A percentile compares a stretch with the other conserved stretches of the same genome.
Evolutionary conservation across 371 early-diverging fungal species (phyloP).

Genomic region (Mucor indicus): DNA sequence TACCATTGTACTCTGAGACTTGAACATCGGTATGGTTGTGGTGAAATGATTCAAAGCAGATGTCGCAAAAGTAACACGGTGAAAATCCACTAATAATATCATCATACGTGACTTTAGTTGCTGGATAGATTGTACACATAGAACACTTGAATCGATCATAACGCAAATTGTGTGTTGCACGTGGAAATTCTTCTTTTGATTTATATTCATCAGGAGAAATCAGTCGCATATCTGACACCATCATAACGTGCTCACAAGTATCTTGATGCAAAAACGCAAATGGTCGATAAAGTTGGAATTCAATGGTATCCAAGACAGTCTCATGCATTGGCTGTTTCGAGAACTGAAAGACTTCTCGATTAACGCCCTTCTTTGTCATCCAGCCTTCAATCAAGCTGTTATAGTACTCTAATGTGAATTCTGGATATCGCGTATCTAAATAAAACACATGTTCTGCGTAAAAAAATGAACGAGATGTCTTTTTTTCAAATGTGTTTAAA

Average conservation of each 20-base stretch:
- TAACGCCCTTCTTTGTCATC: conserved; percentile 14
- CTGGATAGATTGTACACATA: conserved; percentile 66
- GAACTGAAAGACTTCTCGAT: conserved; percentile 8
- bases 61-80: conserved; percentile 76
- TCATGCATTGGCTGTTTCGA: conserved; percentile 48
- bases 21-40: neutral
- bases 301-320: conserved; percentile 51
- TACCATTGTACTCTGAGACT: conserved; percentile 11
- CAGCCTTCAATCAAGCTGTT: neutral
- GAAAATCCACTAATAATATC: conserved; percentile 70
- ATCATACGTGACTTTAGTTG: conserved; percentile 59
- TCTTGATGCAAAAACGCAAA: conserved; percentile 73
- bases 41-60: conserved; percentile 73
- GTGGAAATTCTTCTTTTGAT: conserved; percentile 45
- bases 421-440: conserved; percentile 28
- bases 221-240: conserved; percentile 57
- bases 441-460: conserved; percentile 49
- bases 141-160: conserved; percentile 56
- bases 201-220: conserved; percentile 33
- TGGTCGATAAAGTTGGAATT: conserved; percentile 57
- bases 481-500: conserved; percentile 19
- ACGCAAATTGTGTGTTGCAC: conserved; percentile 42
- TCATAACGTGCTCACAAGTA: conserved; percentile 70
- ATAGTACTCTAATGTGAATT: conserved; percentile 1
- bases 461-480: conserved; percentile 32